A percentile compares a stretch with the other conserved stretches of the same genome.
Evolutionary conservation across 495 filamentous ascomycete species (phyloP).

Genomic region (Podospora didyma): DNA sequence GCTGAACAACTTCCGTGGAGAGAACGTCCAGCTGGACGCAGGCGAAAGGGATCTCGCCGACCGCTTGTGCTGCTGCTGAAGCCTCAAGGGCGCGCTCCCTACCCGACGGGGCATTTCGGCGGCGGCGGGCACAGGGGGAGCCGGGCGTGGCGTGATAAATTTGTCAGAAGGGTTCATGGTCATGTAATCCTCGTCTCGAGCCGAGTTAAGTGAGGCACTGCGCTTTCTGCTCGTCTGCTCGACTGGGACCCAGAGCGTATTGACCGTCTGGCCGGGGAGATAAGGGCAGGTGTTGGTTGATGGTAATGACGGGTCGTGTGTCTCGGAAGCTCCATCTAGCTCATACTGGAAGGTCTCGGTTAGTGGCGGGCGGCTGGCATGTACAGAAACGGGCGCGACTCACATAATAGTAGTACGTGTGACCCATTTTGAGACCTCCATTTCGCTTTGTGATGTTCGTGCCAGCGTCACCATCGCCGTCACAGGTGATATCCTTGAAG

Average conservation of each 20-base stretch:
- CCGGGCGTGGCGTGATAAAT: constrained; percentile 64
- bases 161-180: constrained; percentile 78
- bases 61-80: constrained; percentile 43
- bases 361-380: constrained; percentile 12
- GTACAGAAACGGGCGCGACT: constrained; percentile 27
- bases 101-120: constrained; percentile 39
- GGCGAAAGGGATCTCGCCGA: constrained; percentile 48
- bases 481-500: constrained; percentile 79
- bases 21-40: constrained; percentile 37
- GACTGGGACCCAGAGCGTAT: constrained; percentile 74
- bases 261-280: constrained; percentile 80
- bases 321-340: constrained; percentile 69
- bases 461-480: constrained; percentile 68
- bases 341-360: constrained; percentile 57
- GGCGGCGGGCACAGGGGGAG: constrained; percentile 49
- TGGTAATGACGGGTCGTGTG: constrained; percentile 63
- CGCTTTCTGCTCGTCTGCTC: constrained; percentile 53
- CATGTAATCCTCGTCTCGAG: constrained; percentile 50
- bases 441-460: constrained; percentile 52
- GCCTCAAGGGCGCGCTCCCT: constrained; percentile 53
- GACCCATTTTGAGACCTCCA: constrained; percentile 85
- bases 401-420: constrained; percentile 94
- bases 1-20: constrained; percentile 39
- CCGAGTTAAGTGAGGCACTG: constrained; percentile 48
- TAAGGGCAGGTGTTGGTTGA: constrained; percentile 79